Percentiles rank a stretch among this genome's conserved stretches.
Evolutionary conservation across 2,329 filamentous ascomycete species (phyloP).

Genomic region (Fusarium redolens): DNA sequence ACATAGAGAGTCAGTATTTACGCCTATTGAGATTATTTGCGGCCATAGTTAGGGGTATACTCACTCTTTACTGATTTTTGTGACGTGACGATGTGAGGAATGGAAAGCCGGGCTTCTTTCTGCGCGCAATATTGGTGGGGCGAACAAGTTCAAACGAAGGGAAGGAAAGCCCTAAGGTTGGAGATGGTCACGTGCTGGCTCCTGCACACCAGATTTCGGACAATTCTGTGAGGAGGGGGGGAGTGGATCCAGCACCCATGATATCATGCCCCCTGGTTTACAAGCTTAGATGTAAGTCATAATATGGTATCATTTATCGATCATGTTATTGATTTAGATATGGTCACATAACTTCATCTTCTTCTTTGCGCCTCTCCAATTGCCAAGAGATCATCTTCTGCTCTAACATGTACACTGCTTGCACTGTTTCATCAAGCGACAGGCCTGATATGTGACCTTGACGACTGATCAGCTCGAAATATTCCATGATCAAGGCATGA

Average conservation of each 20-base stretch:
- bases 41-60: constrained; percentile 49
- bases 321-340: background rate
- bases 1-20: constrained; percentile 43
- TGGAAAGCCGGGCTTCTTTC: constrained; percentile 49
- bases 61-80: constrained; percentile 69
- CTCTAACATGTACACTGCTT: constrained; percentile 55
- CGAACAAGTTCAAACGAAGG: constrained; percentile 46
- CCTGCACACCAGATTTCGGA: background rate
- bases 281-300: constrained; percentile 5
- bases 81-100: constrained; percentile 59
- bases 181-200: constrained; percentile 45
- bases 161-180: constrained; percentile 52
- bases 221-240: background rate
- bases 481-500: background rate
- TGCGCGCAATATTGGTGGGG: constrained; percentile 60
- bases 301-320: background rate
- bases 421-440: constrained; percentile 49
- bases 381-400: constrained; percentile 52
- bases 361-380: constrained; percentile 9
- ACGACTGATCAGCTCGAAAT: constrained; percentile 16
- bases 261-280: constrained; percentile 20
- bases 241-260: constrained; percentile 17
- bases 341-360: background rate
- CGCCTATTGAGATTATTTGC: constrained; percentile 15
- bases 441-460: constrained; percentile 50